Percentiles rank a stretch among this genome's conserved stretches.
These are phyloP conservation scores for Phialophora macrospora DNA, from an alignment of 2,329 filamentous ascomycete species.

Conservation along the genomic window DNA sequence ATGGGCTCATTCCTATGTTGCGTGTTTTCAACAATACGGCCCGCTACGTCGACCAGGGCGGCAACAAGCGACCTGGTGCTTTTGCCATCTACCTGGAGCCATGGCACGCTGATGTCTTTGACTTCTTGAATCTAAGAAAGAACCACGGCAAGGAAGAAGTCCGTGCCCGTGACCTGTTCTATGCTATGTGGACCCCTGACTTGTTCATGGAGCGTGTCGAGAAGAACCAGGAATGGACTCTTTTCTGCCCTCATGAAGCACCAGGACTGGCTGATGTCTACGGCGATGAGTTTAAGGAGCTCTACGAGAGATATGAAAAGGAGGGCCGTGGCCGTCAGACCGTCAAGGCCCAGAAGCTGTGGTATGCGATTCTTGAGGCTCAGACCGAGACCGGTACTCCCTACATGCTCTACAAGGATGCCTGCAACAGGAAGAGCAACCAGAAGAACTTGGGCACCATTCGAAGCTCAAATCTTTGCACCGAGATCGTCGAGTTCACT, in stretches of 20 bases:
- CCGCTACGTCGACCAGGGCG: conserved; percentile 97
- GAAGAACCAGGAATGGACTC: conserved; percentile 93
- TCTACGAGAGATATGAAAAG: conserved; percentile 88
- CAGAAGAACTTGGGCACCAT: conserved; percentile 99
- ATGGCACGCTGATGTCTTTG: conserved; percentile 97
- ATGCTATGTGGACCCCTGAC: conserved; percentile 97
- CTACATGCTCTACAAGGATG: conserved; percentile 99
- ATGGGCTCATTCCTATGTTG: conserved; percentile 96
- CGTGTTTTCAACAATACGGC: conserved; percentile 99
- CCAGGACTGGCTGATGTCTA: conserved; percentile 95
- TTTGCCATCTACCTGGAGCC: conserved; percentile 99
- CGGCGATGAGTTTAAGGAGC: conserved; percentile 92
- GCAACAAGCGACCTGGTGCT: conserved; percentile 97
- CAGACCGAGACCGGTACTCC: conserved; percentile 99
- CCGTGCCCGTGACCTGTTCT: conserved; percentile 95
- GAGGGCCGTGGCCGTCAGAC: conserved; percentile 87
- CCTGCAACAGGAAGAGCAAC: conserved; percentile 98
- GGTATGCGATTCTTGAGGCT: conserved; percentile 97
- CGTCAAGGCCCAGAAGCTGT: conserved; percentile 97
- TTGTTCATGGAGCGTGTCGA: conserved; percentile 99
- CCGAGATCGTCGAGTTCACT: conserved; percentile 96
- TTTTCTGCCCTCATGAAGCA: conserved; percentile 98
- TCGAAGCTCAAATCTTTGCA: conserved; percentile 97
- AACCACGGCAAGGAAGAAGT: conserved; percentile 99
- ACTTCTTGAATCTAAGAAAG: conserved; percentile 97